Conservation (phyloP, 305 asterid genomes). For the Fraxinus platypoda region DNA sequence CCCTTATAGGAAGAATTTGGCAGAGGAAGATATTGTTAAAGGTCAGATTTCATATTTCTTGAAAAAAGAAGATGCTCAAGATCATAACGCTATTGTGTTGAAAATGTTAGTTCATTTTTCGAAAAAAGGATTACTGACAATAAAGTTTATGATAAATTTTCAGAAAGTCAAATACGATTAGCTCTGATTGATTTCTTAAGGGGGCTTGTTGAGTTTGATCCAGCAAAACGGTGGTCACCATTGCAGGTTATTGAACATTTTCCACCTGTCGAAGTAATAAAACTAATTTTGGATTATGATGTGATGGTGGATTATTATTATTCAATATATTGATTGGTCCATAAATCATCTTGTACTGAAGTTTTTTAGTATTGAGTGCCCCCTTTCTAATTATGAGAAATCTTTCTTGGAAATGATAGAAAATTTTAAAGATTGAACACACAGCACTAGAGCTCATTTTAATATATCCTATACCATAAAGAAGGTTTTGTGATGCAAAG, state of each 20-base stretch:
- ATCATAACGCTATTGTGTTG: slow-evolving; percentile 12
- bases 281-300: slow-evolving; percentile 20
- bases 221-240: slow-evolving; percentile 99
- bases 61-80: slow-evolving; percentile 12
- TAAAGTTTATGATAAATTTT: slow-evolving; percentile 22
- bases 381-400: background rate
- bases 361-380: background rate
- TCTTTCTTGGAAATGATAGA: background rate
- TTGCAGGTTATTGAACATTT: slow-evolving; percentile 63
- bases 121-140: slow-evolving; percentile 9
- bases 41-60: slow-evolving; percentile 48
- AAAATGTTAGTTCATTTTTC: slow-evolving; percentile 18
- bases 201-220: slow-evolving; percentile 98
- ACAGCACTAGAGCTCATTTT: background rate
- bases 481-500: background rate
- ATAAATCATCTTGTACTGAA: background rate
- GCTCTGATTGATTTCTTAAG: slow-evolving; percentile 93
- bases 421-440: background rate
- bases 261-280: slow-evolving; percentile 20
- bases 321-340: slow-evolving; percentile 16
- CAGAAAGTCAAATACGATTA: slow-evolving; percentile 81
- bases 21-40: slow-evolving; percentile 68
- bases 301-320: slow-evolving; percentile 11
- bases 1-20: slow-evolving; percentile 79
- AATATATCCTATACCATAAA: background rate